A percentile compares a stretch with the other conserved stretches of the same genome.
Conservation (phyloP, 2,329 filamentous ascomycete species). For the Neurospora sp. region DNA sequence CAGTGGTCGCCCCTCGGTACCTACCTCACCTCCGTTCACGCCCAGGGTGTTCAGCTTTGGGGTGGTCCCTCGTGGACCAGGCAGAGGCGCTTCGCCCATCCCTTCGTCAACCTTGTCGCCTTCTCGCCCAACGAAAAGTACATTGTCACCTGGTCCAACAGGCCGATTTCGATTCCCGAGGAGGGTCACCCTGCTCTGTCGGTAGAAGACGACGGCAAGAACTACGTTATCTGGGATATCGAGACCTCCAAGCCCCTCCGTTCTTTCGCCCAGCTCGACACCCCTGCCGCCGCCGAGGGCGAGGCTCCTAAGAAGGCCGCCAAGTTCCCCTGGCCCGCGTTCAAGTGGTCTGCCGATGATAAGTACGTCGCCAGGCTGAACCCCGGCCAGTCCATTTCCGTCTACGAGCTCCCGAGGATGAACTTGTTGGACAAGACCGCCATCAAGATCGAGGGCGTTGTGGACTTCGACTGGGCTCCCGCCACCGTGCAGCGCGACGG, state of each 20-base stretch:
- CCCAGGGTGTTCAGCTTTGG: slow-evolving; percentile 96
- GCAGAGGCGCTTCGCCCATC: slow-evolving; percentile 88
- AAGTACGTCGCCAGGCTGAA: slow-evolving; percentile 92
- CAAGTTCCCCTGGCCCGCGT: slow-evolving; percentile 95
- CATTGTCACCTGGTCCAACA: slow-evolving; percentile 91
- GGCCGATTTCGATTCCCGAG: slow-evolving; percentile 86
- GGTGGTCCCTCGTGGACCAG: slow-evolving; percentile 82
- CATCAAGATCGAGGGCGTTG: slow-evolving; percentile 92
- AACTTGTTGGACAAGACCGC: slow-evolving; percentile 87
- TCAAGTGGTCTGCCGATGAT: slow-evolving; percentile 98
- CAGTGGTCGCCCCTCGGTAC: slow-evolving; percentile 97
- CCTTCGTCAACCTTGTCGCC: slow-evolving; percentile 89
- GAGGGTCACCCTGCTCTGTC: slow-evolving; percentile 74
- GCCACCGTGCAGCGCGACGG: slow-evolving; percentile 72
- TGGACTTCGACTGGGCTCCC: slow-evolving; percentile 98
- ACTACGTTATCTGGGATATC: slow-evolving; percentile 98
- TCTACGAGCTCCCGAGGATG: slow-evolving; percentile 81
- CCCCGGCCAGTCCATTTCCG: slow-evolving; percentile 84
- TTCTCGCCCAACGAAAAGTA: slow-evolving; percentile 93
- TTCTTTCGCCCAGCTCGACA: slow-evolving; percentile 85
- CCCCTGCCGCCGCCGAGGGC: slow-evolving; percentile 55
- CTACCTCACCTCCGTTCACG: slow-evolving; percentile 88
- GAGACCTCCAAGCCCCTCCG: slow-evolving; percentile 81
- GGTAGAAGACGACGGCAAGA: slow-evolving; percentile 94
- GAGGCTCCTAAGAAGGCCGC: slow-evolving; percentile 60